These are phyloP conservation scores for Beauveria caledonica DNA, from an alignment of 2,329 filamentous ascomycete genomes.

Conservation along the genomic window DNA sequence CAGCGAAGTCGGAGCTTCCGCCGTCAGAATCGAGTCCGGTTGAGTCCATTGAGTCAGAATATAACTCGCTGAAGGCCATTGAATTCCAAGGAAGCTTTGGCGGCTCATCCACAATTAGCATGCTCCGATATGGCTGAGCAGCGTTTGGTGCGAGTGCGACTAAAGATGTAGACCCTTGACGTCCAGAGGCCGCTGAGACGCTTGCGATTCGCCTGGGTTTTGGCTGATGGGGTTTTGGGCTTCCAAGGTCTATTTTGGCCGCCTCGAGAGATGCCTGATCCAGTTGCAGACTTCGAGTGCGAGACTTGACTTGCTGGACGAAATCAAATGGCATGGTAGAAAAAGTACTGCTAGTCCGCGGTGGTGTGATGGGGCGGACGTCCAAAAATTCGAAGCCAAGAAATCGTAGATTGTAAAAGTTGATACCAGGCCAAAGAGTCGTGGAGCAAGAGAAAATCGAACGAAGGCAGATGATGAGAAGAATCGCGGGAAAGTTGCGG, in stretches of 20 bases:
- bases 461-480: not conserved
- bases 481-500: not conserved
- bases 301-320: conserved; percentile 35
- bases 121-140: conserved; percentile 37
- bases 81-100: conserved; percentile 37
- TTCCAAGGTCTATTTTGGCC: conserved; percentile 14
- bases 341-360: conserved; percentile 17
- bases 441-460: not conserved
- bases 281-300: conserved; percentile 42
- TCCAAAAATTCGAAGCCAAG: conserved; percentile 32
- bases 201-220: conserved; percentile 28
- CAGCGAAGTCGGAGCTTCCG: conserved; percentile 1
- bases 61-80: conserved; percentile 41
- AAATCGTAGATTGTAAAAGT: conserved; percentile 38
- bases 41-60: conserved; percentile 19
- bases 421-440: conserved; percentile 20
- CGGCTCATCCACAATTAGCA: conserved; percentile 44
- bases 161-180: conserved; percentile 4
- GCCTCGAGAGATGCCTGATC: conserved; percentile 24
- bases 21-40: conserved; percentile 17
- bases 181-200: conserved; percentile 17
- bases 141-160: conserved; percentile 14
- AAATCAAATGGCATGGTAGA: conserved; percentile 33
- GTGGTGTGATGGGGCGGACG: conserved; percentile 17
- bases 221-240: conserved; percentile 11